Evolutionary conservation across 2,329 filamentous ascomycete genomes (phyloP).

Genomic region (Bipolaris zeicola): DNA sequence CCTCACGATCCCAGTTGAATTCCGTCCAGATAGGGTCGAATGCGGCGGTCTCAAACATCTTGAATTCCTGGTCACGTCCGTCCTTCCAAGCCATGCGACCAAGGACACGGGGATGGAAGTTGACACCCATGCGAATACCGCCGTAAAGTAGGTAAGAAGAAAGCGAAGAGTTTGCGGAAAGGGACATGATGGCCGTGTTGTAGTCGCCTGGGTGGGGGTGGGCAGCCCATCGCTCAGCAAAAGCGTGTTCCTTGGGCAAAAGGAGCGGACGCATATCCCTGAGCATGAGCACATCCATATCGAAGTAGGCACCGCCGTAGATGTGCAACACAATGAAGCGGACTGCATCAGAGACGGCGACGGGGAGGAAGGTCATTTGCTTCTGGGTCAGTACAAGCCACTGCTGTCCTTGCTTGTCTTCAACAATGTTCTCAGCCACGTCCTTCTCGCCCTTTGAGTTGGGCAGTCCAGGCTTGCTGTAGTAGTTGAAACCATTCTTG

Average conservation of each 20-base stretch:
- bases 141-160: conserved; percentile 62
- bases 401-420: conserved; percentile 57
- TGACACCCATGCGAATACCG: conserved; percentile 63
- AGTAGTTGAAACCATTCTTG: conserved; percentile 57
- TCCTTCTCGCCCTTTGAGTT: conserved; percentile 50
- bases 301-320: conserved; percentile 60
- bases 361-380: conserved; percentile 63
- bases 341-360: conserved; percentile 62
- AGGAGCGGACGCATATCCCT: conserved; percentile 61
- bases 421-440: conserved; percentile 59
- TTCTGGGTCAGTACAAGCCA: conserved; percentile 61
- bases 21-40: conserved; percentile 65
- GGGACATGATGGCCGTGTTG: conserved; percentile 63
- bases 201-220: conserved; percentile 61
- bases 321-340: conserved; percentile 62
- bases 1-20: conserved; percentile 60
- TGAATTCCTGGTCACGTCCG: conserved; percentile 58
- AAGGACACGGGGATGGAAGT: conserved; percentile 62
- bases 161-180: conserved; percentile 61
- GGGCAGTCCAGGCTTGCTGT: conserved; percentile 54
- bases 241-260: conserved; percentile 57
- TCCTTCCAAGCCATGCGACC: conserved; percentile 64
- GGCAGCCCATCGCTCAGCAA: conserved; percentile 62
- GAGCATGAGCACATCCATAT: conserved; percentile 63
- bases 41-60: conserved; percentile 63